Conservation (phyloP, 192 early-diverging fungal species). For the Helicostylum pulchrum region DNA sequence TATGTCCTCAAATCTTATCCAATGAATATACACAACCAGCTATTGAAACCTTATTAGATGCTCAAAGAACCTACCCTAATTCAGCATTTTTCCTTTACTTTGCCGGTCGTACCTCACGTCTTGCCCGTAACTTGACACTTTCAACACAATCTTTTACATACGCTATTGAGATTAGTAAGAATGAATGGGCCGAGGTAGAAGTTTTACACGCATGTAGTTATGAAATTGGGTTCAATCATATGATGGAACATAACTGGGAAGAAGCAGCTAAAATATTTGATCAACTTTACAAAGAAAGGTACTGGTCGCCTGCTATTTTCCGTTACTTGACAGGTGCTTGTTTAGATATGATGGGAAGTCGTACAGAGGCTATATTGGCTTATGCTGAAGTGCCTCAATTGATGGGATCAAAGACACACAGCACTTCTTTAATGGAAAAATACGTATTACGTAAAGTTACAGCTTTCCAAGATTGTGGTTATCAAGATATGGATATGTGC, state of each 20-base stretch:
- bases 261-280: conserved; percentile 40
- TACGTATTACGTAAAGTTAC: conserved; percentile 45
- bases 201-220: conserved; percentile 41
- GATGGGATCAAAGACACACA: conserved; percentile 37
- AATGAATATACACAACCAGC: conserved; percentile 22
- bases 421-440: conserved; percentile 42
- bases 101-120: conserved; percentile 42
- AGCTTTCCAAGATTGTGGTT: conserved; percentile 38
- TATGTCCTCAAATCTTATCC: conserved; percentile 28
- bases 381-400: conserved; percentile 46
- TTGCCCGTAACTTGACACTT: conserved; percentile 36
- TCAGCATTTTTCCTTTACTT: conserved; percentile 53
- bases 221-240: conserved; percentile 45
- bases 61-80: conserved; percentile 39
- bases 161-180: conserved; percentile 38
- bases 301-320: conserved; percentile 49
- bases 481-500: conserved; percentile 42
- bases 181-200: conserved; percentile 41
- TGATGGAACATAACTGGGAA: conserved; percentile 43
- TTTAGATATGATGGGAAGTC: conserved; percentile 53
- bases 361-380: conserved; percentile 66
- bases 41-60: conserved; percentile 39
- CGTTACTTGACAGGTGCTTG: conserved; percentile 42
- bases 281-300: conserved; percentile 38
- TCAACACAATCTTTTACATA: conserved; percentile 43